These are phyloP conservation scores for Letharia lupina DNA, from an alignment of 495 filamentous ascomycete genomes.

Conservation along the genomic window DNA sequence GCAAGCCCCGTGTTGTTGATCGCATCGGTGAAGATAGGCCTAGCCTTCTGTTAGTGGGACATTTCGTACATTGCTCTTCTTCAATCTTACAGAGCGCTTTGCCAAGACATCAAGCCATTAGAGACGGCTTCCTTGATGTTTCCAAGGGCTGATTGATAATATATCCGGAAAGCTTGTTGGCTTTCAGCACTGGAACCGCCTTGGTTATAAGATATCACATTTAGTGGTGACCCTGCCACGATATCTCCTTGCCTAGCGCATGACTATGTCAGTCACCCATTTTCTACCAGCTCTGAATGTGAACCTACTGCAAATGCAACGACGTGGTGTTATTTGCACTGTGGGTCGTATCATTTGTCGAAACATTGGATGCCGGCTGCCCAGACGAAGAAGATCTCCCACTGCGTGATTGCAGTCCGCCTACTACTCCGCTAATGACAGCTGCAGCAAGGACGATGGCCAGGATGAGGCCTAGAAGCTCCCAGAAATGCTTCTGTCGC, in stretches of 20 bases:
- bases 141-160: conserved; percentile 23
- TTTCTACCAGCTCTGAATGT: neutral
- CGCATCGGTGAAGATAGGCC: conserved; percentile 27
- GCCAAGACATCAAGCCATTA: conserved; percentile 16
- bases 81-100: conserved; percentile 18
- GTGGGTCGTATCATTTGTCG: neutral
- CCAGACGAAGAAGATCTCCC: conserved; percentile 7
- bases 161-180: conserved; percentile 23
- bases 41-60: conserved; percentile 11
- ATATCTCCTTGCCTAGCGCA: conserved; percentile 20
- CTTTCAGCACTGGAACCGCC: conserved; percentile 7
- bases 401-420: conserved; percentile 18
- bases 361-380: conserved; percentile 5
- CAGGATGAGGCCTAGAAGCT: conserved; percentile 19
- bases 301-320: conserved; percentile 9
- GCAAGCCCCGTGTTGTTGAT: conserved; percentile 28
- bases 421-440: conserved; percentile 24
- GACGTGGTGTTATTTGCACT: conserved; percentile 5
- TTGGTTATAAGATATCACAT: conserved; percentile 20
- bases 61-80: too few species aligned
- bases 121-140: conserved; percentile 24
- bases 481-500: conserved; percentile 21
- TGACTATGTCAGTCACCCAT: neutral
- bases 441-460: conserved; percentile 21
- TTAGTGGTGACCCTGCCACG: conserved; percentile 20